These are phyloP conservation scores for Alternaria sp. DNA, from an alignment of 2,329 filamentous ascomycete genomes.

Conservation along the genomic window DNA sequence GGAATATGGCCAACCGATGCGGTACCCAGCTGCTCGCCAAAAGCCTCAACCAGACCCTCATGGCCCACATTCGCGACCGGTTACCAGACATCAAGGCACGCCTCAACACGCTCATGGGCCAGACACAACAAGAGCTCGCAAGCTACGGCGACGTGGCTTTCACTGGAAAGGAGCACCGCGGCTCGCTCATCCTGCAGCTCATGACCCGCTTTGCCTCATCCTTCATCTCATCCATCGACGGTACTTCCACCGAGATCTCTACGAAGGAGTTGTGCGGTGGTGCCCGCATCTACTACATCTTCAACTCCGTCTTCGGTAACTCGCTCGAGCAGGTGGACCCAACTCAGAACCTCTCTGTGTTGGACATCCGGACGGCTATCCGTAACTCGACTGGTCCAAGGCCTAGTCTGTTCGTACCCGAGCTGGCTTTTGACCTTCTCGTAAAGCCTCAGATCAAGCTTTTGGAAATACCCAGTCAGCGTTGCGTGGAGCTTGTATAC, in stretches of 20 bases:
- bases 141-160: constrained; percentile 99
- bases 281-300: constrained; percentile 97
- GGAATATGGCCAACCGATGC: constrained; percentile 92
- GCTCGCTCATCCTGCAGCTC: constrained; percentile 90
- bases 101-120: constrained; percentile 98
- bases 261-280: constrained; percentile 97
- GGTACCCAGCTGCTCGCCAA: constrained; percentile 94
- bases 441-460: constrained; percentile 99
- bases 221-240: constrained; percentile 98
- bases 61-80: constrained; percentile 94
- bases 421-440: constrained; percentile 95
- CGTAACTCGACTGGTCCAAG: constrained; percentile 96
- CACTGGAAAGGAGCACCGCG: constrained; percentile 93
- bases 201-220: constrained; percentile 99
- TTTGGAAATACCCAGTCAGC: constrained; percentile 89
- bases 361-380: constrained; percentile 96
- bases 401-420: constrained; percentile 94
- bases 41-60: constrained; percentile 91
- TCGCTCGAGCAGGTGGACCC: constrained; percentile 96
- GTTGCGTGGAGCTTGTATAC: constrained; percentile 97
- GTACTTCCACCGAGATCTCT: constrained; percentile 97
- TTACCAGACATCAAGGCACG: constrained; percentile 97
- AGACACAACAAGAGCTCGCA: constrained; percentile 96
- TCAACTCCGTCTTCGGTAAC: constrained; percentile 98
- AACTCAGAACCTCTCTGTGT: constrained; percentile 89